Evolutionary conservation across 2,329 filamentous ascomycete species (phyloP).

Genomic region (Chaetothyriales sp.): DNA sequence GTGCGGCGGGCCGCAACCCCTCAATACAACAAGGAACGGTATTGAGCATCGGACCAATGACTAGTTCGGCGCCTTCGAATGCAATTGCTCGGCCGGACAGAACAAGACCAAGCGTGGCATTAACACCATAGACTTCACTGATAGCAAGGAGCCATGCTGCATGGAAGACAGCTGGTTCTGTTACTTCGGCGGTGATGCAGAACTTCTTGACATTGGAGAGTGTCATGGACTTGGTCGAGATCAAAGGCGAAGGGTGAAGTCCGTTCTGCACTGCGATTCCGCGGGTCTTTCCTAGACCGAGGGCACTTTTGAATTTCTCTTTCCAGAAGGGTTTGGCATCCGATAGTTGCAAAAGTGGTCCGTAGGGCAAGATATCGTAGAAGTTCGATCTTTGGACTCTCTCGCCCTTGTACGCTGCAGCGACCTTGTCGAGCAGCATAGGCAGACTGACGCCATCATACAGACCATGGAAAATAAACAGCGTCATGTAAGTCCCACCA

Average conservation of each 20-base stretch:
- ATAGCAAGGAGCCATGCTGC: constrained; percentile 58
- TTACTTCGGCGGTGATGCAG: constrained; percentile 52
- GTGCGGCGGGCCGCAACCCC: constrained; percentile 30
- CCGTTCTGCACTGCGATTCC: constrained; percentile 3
- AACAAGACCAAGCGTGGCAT: constrained; percentile 56
- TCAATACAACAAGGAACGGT: constrained; percentile 58
- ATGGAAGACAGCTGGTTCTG: constrained; percentile 66
- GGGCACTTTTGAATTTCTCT: constrained; percentile 11
- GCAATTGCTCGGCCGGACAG: constrained; percentile 65
- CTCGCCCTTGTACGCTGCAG: constrained; percentile 33
- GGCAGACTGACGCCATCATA: constrained; percentile 75
- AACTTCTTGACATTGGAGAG: constrained; percentile 24
- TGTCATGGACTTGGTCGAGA: no score
- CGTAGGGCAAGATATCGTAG: constrained; percentile 52
- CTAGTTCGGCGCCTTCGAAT: constrained; percentile 48
- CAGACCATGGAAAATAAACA: constrained; percentile 71
- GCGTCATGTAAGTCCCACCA: constrained; percentile 30
- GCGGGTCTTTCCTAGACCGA: neutral
- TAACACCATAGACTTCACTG: constrained; percentile 34
- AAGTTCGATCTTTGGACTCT: constrained; percentile 6
- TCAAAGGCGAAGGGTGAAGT: neutral
- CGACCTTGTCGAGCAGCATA: constrained; percentile 50
- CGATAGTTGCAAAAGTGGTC: constrained; percentile 45
- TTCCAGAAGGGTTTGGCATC: constrained; percentile 55
- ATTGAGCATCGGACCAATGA: constrained; percentile 80